Base-by-base conservation (phyloP, 306 rosid species). In the Vicia faba region DNA sequence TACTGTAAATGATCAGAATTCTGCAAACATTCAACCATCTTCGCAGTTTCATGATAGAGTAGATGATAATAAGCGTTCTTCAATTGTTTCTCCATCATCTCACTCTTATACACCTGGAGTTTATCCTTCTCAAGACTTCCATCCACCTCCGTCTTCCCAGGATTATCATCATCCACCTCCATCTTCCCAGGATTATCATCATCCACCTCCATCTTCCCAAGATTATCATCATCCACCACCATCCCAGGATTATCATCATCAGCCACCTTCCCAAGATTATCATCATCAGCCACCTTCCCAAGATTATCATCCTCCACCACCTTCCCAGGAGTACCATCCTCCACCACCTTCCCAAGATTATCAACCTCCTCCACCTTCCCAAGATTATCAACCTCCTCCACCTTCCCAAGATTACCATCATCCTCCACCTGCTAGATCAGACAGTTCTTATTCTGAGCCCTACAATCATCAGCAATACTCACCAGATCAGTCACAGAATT, bases 401-500 rank as follows among this genome's bases (percentile, higher is more conserved):
- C 62, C 81, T 71, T 74, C 95, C 63, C 95, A 87, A 46, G 90
- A 90, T 63, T 82, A 73, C 78, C 66, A 64, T 28, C 40, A 69
- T 49, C 85, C 86, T 49, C 88, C 87, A 19, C 81, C 87, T 7
- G 68, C 84, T 18, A 79, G 80, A 64, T 78, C 96, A 43, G 97
- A 91, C 38, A 44, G 54, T 33, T 73, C 95, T 70, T 90, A 85
- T 75, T 51, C 92, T 43, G 96, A 72, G 70, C 71, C n/a, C 59
- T 84, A 85, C 80, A 81, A 70, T 66, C 91, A 83, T 69, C 96
- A 86, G 46, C 83, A 87, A 25, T 88, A 82, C 75, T 69, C 92
- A 33, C 81, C 79, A 43, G 96, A 90, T 25, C 70, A 79, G 49
- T 88, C 87, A 66, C 99, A 84, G 66, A 85, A 78, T 76, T 62